Percentiles rank a stretch among this genome's conserved stretches.
phyloP scores from a whole-genome alignment of 192 early-diverging fungal genomes.

The Spinellus fusiger region DNA sequence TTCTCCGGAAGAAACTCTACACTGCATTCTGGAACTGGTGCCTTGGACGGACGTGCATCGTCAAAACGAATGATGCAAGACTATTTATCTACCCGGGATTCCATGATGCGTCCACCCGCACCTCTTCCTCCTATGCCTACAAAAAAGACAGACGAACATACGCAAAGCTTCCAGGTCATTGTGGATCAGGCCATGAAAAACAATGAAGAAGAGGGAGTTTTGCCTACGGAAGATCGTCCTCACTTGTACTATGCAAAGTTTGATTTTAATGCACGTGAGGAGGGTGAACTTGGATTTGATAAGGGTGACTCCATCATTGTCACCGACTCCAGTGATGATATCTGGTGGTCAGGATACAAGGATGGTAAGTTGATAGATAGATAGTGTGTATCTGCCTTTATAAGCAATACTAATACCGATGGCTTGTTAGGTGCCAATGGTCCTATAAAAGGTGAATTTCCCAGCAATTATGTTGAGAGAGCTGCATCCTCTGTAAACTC shows the following conservation, averaged over 20 bases:
- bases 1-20: background rate
- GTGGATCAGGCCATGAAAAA: slow-evolving; percentile 22
- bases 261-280: slow-evolving; percentile 66
- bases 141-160: slow-evolving; percentile 7
- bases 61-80: slow-evolving; percentile 13
- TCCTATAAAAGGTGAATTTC: slow-evolving; percentile 1
- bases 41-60: slow-evolving; percentile 10
- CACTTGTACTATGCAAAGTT: slow-evolving; percentile 65
- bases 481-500: slow-evolving; percentile 2
- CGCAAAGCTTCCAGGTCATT: slow-evolving; percentile 13
- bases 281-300: slow-evolving; percentile 65
- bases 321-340: slow-evolving; percentile 69
- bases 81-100: background rate
- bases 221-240: slow-evolving; percentile 22
- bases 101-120: background rate
- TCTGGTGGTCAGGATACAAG: slow-evolving; percentile 80
- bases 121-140: background rate
- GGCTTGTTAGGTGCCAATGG: background rate
- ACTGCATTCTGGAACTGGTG: background rate
- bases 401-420: background rate
- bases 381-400: background rate
- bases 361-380: slow-evolving; percentile 45
- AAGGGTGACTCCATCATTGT: slow-evolving; percentile 69
- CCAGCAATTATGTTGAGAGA: slow-evolving; percentile 10
- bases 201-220: slow-evolving; percentile 2